Evolutionary conservation across 768 basidiomycete genomes (phyloP).

Genomic region (Phylloporus rhodoxanthus): DNA sequence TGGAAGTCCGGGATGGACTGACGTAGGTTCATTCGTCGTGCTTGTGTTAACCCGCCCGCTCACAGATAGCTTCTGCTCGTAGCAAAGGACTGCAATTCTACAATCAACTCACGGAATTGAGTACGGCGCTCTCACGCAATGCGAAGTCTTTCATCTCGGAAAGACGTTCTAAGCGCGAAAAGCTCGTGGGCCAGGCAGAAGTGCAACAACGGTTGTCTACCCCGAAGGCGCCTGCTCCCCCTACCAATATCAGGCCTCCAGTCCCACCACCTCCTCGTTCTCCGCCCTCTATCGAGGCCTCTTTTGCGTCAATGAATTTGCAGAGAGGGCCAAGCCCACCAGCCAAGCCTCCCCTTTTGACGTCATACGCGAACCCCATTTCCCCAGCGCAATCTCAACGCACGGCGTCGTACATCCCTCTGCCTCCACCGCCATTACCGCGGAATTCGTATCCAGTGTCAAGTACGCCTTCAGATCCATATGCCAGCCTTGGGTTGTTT

Average conservation of each 20-base stretch:
- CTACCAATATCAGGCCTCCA: slow-evolving; percentile 44
- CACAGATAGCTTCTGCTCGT: slow-evolving; percentile 4
- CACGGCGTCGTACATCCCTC: slow-evolving; percentile 12
- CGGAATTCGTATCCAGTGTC: slow-evolving; percentile 21
- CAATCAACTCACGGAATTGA: slow-evolving; percentile 64
- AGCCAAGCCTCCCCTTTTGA: slow-evolving; percentile 23
- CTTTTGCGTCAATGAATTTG: slow-evolving; percentile 56
- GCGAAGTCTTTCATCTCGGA: slow-evolving; percentile 56
- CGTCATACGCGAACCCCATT: slow-evolving; percentile 19
- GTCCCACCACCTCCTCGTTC: slow-evolving; percentile 42
- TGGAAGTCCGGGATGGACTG: slow-evolving; percentile 80
- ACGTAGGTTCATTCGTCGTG: slow-evolving; percentile 46
- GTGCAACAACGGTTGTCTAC: slow-evolving; percentile 58
- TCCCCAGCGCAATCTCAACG: slow-evolving; percentile 19
- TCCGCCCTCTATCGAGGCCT: slow-evolving; percentile 39
- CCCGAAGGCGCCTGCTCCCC: slow-evolving; percentile 31
- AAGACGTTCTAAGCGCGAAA: slow-evolving; percentile 66
- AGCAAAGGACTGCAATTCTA: slow-evolving; percentile 92
- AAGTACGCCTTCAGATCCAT: slow-evolving; percentile 30
- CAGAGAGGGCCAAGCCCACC: slow-evolving; percentile 28
- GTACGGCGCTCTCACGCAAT: slow-evolving; percentile 50
- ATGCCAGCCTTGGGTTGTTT: slow-evolving; percentile 30
- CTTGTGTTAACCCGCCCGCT: slow-evolving; percentile 4
- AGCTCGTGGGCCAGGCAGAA: slow-evolving; percentile 63
- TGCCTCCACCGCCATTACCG: slow-evolving; percentile 24